These are phyloP conservation scores for Hamigera avellanea DNA, from an alignment of 495 filamentous ascomycete species.

Conservation along the genomic window DNA sequence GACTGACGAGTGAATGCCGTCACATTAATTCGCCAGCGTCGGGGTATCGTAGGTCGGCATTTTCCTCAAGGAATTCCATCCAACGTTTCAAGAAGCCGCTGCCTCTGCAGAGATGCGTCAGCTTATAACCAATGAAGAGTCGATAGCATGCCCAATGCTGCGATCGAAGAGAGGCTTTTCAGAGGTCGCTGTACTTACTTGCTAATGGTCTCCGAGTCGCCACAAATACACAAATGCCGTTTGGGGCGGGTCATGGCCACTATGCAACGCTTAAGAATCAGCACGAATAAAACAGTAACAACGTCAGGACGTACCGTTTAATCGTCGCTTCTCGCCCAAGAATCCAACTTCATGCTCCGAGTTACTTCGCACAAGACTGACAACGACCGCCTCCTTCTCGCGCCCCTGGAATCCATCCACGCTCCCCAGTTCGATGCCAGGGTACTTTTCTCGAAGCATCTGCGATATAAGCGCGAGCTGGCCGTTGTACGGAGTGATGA, in stretches of 20 bases:
- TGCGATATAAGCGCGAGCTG: constrained; percentile 72
- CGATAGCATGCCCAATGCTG: constrained; percentile 1
- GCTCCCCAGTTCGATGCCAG: constrained; percentile 80
- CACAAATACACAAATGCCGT: constrained; percentile 80
- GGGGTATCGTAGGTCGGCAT: constrained; percentile 78
- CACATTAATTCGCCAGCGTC: constrained; percentile 48
- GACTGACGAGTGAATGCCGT: constrained; percentile 1
- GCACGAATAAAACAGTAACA: constrained; percentile 2
- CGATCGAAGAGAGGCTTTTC: neutral
- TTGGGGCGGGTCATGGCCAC: constrained; percentile 94
- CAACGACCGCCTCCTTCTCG: constrained; percentile 91
- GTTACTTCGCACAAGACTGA: constrained; percentile 87
- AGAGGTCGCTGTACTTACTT: constrained; percentile 40
- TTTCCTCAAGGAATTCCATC: constrained; percentile 80
- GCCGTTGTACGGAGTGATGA: constrained; percentile 94
- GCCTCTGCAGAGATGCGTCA: constrained; percentile 38
- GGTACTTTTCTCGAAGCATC: constrained; percentile 64
- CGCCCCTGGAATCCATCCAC: constrained; percentile 96
- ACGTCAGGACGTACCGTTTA: constrained; percentile 56
- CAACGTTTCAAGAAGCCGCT: constrained; percentile 74
- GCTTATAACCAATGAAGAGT: neutral
- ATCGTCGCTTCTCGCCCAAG: constrained; percentile 76
- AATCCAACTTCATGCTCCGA: constrained; percentile 80
- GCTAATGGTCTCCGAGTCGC: constrained; percentile 85
- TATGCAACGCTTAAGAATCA: constrained; percentile 15